Base-by-base conservation (phyloP, 306 rosid species). In the Acacia crassicarpa region DNA sequence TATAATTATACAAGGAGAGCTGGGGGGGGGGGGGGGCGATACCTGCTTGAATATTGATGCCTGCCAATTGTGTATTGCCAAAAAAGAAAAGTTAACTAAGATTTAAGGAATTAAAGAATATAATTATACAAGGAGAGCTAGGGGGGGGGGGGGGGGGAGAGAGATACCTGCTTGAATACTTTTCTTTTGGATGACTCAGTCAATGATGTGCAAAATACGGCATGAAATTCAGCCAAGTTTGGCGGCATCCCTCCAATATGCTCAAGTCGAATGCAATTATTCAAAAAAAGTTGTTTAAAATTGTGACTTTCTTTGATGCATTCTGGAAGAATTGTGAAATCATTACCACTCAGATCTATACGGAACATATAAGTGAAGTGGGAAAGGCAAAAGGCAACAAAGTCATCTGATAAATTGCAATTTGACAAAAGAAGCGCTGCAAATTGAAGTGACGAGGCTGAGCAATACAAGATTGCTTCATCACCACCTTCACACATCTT, bases 191-290 rank as follows among this genome's bases (percentile, higher is more conserved):
- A 68, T 8, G 11, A 4, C 4, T 15, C 0, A 53, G 68, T 51
- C 67, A 78, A 49, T 0, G 53, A 40, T 4, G 35, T 51, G 82
- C 82, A 78, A 25, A 4, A 10, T 63, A 2, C 3, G 9, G 63
- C 81, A 8, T 2, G 51, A 45, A 45, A 45, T 12, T 2, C 0
- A 0, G 0, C 51, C 51, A 45, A 12, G 51, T 45, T 45, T 45
- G 82, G 76, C 15, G 82, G 76, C 23, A 78, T 35, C 27, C 14
- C 82, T 20, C 0, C 32, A 67, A 78, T 68, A 19, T 35, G 10
- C 16, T 17, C 13, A 49, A 78, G 76, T 1, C 8, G 6, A 15
- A 16, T 38, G 23, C 82, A 78, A 4, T 22, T 4, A 32, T 49
- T 6, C 41, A 78, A 0, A 1, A 4, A 17, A 38, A 13, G 5